Evolutionary conservation across 805 yeast species (phyloP).

Genomic region (Wickerhamomyces hampshirensis): DNA sequence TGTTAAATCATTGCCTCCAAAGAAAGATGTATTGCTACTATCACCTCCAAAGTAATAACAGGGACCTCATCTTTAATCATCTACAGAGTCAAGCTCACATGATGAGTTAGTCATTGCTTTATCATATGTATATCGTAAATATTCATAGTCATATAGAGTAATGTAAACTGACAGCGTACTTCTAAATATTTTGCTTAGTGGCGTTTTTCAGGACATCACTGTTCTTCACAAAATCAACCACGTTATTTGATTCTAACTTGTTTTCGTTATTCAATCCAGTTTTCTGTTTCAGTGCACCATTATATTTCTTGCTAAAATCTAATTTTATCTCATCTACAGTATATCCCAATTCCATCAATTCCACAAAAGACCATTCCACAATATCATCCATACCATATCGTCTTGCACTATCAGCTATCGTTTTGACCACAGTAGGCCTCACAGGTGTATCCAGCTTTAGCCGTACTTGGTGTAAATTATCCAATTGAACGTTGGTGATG

Average conservation of each 20-base stretch:
- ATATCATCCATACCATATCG: slow-evolving; percentile 1
- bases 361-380: slow-evolving; percentile 16
- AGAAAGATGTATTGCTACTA: slow-evolving; percentile 11
- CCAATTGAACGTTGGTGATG: slow-evolving; percentile 1
- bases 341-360: slow-evolving; percentile 16
- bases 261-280: background rate
- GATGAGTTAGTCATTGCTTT: no score
- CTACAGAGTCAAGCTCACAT: no score
- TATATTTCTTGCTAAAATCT: slow-evolving; percentile 7
- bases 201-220: background rate
- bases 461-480: slow-evolving; percentile 6
- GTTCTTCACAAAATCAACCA: background rate
- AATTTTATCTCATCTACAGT: slow-evolving; percentile 15
- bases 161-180: no score
- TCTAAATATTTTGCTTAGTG: no score
- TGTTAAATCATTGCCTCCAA: slow-evolving; percentile 10
- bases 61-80: no score
- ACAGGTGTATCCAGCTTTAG: slow-evolving; percentile 10
- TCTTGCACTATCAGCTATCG: slow-evolving; percentile 18
- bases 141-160: no score
- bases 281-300: background rate
- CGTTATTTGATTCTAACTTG: background rate
- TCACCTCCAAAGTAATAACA: slow-evolving; percentile 12
- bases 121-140: no score
- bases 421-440: slow-evolving; percentile 14